Percentiles rank a stretch among this genome's conserved stretches.
These are phyloP conservation scores for Tolypocladium pustulatum DNA, from an alignment of 2,329 filamentous ascomycete genomes.

Conservation along the genomic window DNA sequence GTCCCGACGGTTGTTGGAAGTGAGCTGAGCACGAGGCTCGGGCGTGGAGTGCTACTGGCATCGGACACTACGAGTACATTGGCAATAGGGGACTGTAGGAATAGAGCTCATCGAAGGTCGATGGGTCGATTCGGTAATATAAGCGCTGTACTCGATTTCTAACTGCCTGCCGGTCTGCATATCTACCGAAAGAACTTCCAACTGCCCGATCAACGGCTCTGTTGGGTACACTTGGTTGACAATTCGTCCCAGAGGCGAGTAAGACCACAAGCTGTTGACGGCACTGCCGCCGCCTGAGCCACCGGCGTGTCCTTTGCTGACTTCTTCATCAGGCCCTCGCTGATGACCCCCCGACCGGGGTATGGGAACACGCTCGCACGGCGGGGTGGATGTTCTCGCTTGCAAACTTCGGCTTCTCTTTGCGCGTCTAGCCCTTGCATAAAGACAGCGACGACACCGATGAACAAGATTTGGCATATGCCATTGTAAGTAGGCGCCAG, in stretches of 20 bases:
- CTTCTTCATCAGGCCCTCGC: background rate
- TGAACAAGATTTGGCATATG: no score
- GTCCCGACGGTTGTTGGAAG: no score
- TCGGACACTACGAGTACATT: background rate
- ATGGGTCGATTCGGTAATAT: no score
- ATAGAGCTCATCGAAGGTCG: no score
- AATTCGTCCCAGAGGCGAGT: background rate
- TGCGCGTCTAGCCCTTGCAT: background rate
- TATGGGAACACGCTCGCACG: background rate
- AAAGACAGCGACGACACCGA: no score
- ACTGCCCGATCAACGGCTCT: background rate
- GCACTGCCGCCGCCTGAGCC: background rate
- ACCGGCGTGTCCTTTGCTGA: background rate
- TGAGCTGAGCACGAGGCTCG: no score
- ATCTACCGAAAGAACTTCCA: background rate
- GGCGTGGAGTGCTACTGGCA: no score
- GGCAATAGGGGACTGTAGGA: background rate
- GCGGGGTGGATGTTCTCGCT: background rate
- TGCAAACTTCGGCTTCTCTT: background rate
- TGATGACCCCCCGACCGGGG: background rate
- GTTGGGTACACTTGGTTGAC: background rate
- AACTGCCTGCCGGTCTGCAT: no score
- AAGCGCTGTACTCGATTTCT: no score
- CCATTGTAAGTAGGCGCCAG: no score
- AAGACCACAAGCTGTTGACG: background rate